Base-by-base conservation (phyloP, 2,329 filamentous ascomycete species). In the Dactylellina sp. region DNA sequence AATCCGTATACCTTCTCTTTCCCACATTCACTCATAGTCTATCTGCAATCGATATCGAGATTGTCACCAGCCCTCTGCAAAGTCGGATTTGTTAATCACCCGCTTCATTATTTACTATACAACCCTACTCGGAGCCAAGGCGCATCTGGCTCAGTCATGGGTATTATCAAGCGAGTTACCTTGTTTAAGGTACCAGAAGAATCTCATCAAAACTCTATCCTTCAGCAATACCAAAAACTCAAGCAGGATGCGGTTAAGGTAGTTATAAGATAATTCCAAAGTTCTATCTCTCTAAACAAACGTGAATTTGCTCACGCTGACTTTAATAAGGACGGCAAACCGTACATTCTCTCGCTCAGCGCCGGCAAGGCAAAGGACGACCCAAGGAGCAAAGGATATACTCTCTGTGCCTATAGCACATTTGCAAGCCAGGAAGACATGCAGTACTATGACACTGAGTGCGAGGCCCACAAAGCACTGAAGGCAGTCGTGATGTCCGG, bases 361-460 rank as follows among this genome's bases (percentile, higher is more conserved):
- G 88, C 86, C 12, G 86, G 86, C 32, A 80, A 82, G 20, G 84
- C 85, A 7, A 81, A 86, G 75, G 83, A 85, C 7, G 88, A 90
- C 77, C 82, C 85, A 16, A 86, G 89, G 28, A 84, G 84, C 76
- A 86, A 89, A 80, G 89, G 89, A 46, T 91, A 85, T 82, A 91
- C 88, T 6, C 78, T 91, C 60, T 84, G 87, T 14, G 86, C 86
- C 53, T 86, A 88, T 79, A 88, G 85, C 42, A 85, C 86, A 50
- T 92, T 92, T 79, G 84, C 85, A 49, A 88, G 82, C 71, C 78
- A 87, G 62, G 88, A 88, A 11, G 89, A 91, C 79, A 88, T 91
- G 86, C 83, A 86, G 77, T 92, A 86, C 81, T 92, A 91, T 80
- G 89, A 91, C 79, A 82, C 83, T 7, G 83, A 84, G 53, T 87